Base-by-base conservation (phyloP, 768 basidiomycete species). In the Calocera cornea region DNA sequence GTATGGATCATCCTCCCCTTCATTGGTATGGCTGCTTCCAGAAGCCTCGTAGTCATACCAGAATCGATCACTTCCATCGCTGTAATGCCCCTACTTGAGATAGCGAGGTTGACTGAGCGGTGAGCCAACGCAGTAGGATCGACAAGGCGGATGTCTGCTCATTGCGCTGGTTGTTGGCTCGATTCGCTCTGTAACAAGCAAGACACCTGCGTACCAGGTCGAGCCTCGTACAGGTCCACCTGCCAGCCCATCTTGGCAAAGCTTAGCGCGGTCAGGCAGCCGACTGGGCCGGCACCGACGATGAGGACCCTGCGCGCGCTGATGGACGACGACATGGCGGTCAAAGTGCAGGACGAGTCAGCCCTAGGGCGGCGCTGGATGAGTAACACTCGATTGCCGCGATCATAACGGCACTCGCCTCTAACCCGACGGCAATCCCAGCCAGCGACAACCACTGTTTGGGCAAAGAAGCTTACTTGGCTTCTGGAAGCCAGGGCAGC, bases 41-140 rank as follows among this genome's bases (percentile, higher is more conserved):
- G 77, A 73, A 95, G 88, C 69, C 86, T 81, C 66, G 84, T 81
- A 29, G 89, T 85, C 70, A 85, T 79, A 40, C 80, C 82, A 44
- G 85, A 80, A 78, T 95, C 89, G 70, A 99, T 83, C 66, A 87
- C 85, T 72, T 87, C 82, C 54, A 98, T 80, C 49, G 95, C 95
- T 72, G 88, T 86, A 67, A 98, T 87, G 70, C 95, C 95, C 49
- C 95, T 86, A 68, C 92, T 87, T 22, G 95, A 97, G 68, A 98
- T 92, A 31, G 94, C 95, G 66, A 98, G 82, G 79, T 98, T 98
- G 78, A 98, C 97, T 67, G 94, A 97, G 67, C 95, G 85, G 74
- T 90, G 89, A 73, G 86, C 84, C 33, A 83, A 78, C 66, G 79
- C 81, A 50, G 69, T 64, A 71, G 68, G 68, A 64, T 41, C 63